Conservation (phyloP, 2,329 filamentous ascomycete genomes). For the Clarireedia homoeocarpa region DNA sequence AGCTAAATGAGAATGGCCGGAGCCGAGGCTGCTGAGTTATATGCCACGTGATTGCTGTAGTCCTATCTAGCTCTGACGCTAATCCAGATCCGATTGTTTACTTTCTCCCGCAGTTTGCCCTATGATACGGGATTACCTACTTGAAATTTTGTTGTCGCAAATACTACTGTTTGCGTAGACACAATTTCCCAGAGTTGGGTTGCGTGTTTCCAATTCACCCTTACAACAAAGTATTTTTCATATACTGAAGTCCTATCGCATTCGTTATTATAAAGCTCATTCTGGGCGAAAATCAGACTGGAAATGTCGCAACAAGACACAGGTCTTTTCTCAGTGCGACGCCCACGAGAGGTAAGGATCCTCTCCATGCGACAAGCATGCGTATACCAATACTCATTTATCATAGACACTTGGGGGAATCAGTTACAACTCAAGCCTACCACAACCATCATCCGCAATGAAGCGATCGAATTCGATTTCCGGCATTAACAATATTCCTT, state of each 20-base stretch:
- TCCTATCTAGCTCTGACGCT: background rate
- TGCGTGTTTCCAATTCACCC: background rate
- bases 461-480: slow-evolving; percentile 82
- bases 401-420: slow-evolving; percentile 76
- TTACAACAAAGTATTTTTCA: background rate
- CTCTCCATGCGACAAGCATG: background rate
- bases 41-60: background rate
- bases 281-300: slow-evolving; percentile 10
- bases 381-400: slow-evolving; percentile 1
- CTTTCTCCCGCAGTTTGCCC: slow-evolving; percentile 4
- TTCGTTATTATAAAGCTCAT: background rate
- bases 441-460: slow-evolving; percentile 85
- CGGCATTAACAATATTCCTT: slow-evolving; percentile 54
- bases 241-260: background rate
- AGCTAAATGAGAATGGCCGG: slow-evolving; percentile 13
- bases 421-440: slow-evolving; percentile 75
- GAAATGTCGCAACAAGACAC: slow-evolving; percentile 82
- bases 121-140: background rate
- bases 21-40: slow-evolving; percentile 12
- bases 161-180: background rate
- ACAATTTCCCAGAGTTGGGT: background rate
- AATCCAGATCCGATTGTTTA: slow-evolving; percentile 7
- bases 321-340: slow-evolving; percentile 84
- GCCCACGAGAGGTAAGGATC: slow-evolving; percentile 72
- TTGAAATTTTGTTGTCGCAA: slow-evolving; percentile 5